Base-by-base conservation (phyloP, 768 basidiomycete genomes). In the Cubamyces lactineus region DNA sequence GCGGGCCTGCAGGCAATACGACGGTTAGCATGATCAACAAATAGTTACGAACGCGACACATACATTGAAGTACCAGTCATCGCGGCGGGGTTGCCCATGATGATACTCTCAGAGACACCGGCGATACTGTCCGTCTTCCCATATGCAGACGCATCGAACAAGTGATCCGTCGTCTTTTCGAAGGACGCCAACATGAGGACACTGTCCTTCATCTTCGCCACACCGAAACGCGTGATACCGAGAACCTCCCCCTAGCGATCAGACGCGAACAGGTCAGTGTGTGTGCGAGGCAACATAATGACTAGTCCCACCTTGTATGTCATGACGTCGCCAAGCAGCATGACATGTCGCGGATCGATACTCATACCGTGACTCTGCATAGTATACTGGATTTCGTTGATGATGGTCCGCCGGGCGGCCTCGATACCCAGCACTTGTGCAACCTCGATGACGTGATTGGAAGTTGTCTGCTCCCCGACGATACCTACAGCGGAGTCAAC, bases 151-250 rank as follows among this genome's bases (percentile, higher is more conserved):
- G 97, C 97, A 71, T 99, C 95, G 76, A 99, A 99, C 62, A 99
- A 78, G 75, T 99, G 97, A 78, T 99, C 97, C 15, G 97, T 99
- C 16, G 97, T 98, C 80, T 98, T 98, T 77, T 99, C 97, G 75
- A 99, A 99, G 24, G 94, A 97, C 11, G 97, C 97, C 69, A 98
- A 80, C 97, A 98, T 99, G 69, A 99, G 85, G 0, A 98, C 96
- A 70, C 93, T 94, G 75, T 99, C 97, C 75, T 98, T 98, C 94
- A 98, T 98, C 79, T 98, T 98, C 8, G 96, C 93, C 24, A 99
- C 96, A 71, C 97, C 97, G 75, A 98, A 98, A 30, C 97, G 91
- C 7, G 97, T 99, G 74, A 99, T 98, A 47, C 97, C 97, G 53
- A 99, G 78, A 0, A 98, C 95, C 73, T 98, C 96, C 45, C 97